Base-by-base conservation (phyloP, 75 land plant genomes). In the Isoetes taiwanensis region DNA sequence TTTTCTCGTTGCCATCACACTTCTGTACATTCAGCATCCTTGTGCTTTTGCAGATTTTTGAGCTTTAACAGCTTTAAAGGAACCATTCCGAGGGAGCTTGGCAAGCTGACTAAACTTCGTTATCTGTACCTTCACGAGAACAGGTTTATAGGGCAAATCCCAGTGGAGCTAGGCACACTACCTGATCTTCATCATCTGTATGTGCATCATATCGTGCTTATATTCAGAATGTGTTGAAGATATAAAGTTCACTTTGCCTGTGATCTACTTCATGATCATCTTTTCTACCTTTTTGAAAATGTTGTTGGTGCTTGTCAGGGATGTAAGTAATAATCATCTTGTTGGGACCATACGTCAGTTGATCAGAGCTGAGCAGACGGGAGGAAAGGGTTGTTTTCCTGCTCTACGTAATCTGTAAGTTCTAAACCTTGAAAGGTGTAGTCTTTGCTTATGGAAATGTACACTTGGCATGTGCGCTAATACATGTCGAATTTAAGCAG, bases 61-160 rank as follows among this genome's bases (percentile, higher is more conserved):
- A 89, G 96, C 56, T 89, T 89, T 56, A 89, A 89, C 59, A 85
- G 69, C 61, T 75, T 89, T 38, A 85, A 78, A 43, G 95, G 96
- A n/a, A 79, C 77, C 57, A 85, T 89, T 53, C 90, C 90, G 11
- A 79, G 58, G 57, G 90, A 89, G 74, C 76, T 89, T 64, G 85
- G 79, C 6, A 72, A 82, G 64, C 65, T 89, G 35, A 76, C 81
- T 24, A 81, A 75, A 50, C 86, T 90, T 31, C 86, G 96, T 16
- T 82, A 85, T 63, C 73, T 90, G 37, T 83, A 90, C 43, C 75
- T 90, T 4, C 83, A 90, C 56, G 84, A 82, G 65, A 90, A 90
- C 54, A 93, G 77, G 14, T 73, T 90, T 0, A 57, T 63, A 46
- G 96, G 91, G 38, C 73, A 74, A n/a, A 67, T 90, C 56, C 93